Evolutionary conservation across 192 early-diverging fungal species (phyloP).

Genomic region (Allomyces arbusculus): DNA sequence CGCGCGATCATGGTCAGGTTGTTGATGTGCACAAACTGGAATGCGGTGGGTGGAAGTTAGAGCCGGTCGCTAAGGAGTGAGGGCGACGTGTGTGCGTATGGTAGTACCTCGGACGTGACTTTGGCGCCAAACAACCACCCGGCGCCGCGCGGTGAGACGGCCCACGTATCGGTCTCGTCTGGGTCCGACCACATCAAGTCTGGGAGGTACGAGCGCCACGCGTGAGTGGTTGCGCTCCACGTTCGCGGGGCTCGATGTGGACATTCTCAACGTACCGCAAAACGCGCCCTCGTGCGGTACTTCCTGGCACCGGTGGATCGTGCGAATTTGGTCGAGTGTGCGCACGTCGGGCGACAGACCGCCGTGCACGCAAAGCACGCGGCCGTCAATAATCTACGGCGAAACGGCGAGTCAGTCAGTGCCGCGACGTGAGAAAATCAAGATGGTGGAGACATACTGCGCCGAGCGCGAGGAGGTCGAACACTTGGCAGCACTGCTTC

Average conservation of each 20-base stretch:
- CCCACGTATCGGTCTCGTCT: conserved; percentile 83
- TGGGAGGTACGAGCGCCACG: conserved; percentile 8
- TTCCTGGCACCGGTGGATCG: conserved; percentile 85
- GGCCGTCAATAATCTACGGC: conserved; percentile 70
- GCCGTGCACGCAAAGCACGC: conserved; percentile 83
- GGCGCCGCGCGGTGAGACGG: conserved; percentile 72
- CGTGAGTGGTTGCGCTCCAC: not conserved
- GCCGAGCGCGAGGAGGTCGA: conserved; percentile 76
- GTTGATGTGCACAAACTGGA: conserved; percentile 85
- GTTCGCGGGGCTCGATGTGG: not conserved
- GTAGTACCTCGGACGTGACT: conserved; percentile 78
- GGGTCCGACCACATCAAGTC: conserved; percentile 96
- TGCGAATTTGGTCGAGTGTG: conserved; percentile 80
- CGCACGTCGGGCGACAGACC: conserved; percentile 82
- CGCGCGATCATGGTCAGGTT: conserved; percentile 70
- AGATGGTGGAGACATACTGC: conserved; percentile 36
- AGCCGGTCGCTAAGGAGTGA: too few relatives aligned
- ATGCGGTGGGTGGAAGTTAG: too few relatives aligned
- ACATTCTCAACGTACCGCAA: conserved; percentile 45
- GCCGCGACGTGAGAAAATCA: not conserved
- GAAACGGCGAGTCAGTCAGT: not conserved
- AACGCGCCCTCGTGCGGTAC: conserved; percentile 89
- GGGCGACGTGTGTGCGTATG: too few relatives aligned
- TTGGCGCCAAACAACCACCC: conserved; percentile 92
- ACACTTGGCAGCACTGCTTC: conserved; percentile 88